Evolutionary conservation across 2,329 filamentous ascomycete species (phyloP).

Genomic region (Ophiostoma piceae): DNA sequence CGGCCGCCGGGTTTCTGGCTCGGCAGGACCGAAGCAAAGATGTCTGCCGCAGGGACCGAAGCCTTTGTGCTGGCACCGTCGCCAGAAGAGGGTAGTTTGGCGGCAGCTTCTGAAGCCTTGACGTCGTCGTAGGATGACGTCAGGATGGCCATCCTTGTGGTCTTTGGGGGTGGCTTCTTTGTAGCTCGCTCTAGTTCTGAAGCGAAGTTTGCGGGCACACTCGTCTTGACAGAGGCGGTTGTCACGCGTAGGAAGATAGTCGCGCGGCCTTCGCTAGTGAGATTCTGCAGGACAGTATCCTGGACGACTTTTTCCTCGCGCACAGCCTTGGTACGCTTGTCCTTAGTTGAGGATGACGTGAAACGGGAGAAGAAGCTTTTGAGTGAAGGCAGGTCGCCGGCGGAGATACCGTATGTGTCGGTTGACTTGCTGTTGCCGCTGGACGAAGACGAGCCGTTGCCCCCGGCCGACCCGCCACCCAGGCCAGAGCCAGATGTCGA

Average conservation of each 20-base stretch:
- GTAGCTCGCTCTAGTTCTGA: constrained; percentile 89
- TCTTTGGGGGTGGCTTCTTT: constrained; percentile 90
- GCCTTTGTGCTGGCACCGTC: constrained; percentile 41
- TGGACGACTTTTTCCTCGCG: constrained; percentile 60
- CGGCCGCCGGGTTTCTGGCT: constrained; percentile 75
- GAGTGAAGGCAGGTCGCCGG: constrained; percentile 56
- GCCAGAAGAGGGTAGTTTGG: constrained; percentile 22
- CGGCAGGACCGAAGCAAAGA: constrained; percentile 86
- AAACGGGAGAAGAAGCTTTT: constrained; percentile 76
- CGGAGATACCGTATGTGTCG: constrained; percentile 47
- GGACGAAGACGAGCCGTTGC: background rate
- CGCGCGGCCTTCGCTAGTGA: constrained; percentile 64
- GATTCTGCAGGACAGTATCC: constrained; percentile 61
- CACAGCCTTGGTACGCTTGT: constrained; percentile 52
- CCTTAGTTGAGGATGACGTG: constrained; percentile 46
- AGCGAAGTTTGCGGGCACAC: constrained; percentile 65
- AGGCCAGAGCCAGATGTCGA: constrained; percentile 30
- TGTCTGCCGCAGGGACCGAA: constrained; percentile 53
- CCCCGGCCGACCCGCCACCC: constrained; percentile 1
- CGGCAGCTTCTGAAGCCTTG: constrained; percentile 50
- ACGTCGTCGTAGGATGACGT: constrained; percentile 87
- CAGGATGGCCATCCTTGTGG: constrained; percentile 77
- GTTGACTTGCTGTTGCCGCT: constrained; percentile 36
- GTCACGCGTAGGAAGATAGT: constrained; percentile 87
- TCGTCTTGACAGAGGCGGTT: constrained; percentile 74